Evolutionary conservation across 352 stramenopile genomes (phyloP).

Genomic region (Phytophthora pini): DNA sequence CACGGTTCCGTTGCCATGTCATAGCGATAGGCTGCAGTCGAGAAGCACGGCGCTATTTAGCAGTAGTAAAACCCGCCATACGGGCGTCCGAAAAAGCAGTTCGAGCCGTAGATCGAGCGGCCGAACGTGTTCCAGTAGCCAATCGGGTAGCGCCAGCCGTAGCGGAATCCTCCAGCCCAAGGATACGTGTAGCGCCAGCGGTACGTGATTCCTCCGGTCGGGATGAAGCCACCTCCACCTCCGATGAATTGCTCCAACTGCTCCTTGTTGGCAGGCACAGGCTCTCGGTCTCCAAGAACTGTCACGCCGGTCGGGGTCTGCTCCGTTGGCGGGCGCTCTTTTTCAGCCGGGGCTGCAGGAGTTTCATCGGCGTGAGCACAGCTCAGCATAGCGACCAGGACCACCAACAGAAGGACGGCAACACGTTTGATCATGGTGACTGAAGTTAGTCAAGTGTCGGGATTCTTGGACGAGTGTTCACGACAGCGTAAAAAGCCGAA

Average conservation of each 20-base stretch:
- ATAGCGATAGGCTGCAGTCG: constrained; percentile 17
- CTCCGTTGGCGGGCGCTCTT: constrained; percentile 15
- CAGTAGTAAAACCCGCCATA: constrained; percentile 51
- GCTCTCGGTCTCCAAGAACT: constrained; percentile 27
- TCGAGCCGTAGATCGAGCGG: constrained; percentile 34
- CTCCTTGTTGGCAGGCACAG: constrained; percentile 27
- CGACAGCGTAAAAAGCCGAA: constrained; percentile 30
- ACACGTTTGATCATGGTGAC: constrained; percentile 38
- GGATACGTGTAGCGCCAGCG: constrained; percentile 41
- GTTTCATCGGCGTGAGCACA: constrained; percentile 31
- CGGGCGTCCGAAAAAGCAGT: constrained; percentile 35
- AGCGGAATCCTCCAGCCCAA: constrained; percentile 30
- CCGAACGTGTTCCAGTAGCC: constrained; percentile 47
- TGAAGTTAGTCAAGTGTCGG: neutral
- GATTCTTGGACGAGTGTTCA: constrained; percentile 19
- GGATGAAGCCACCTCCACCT: constrained; percentile 38
- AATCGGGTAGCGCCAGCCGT: constrained; percentile 52
- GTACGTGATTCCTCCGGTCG: constrained; percentile 37
- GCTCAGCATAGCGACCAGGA: constrained; percentile 35
- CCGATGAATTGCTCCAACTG: constrained; percentile 32
- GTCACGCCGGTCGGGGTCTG: constrained; percentile 33
- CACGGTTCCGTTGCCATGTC: constrained; percentile 22
- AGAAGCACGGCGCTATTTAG: constrained; percentile 24
- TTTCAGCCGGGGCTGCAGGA: constrained; percentile 1
- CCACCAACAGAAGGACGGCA: constrained; percentile 26